Conservation (phyloP, 441 rosid genomes). For the Daphne laureola region DNA sequence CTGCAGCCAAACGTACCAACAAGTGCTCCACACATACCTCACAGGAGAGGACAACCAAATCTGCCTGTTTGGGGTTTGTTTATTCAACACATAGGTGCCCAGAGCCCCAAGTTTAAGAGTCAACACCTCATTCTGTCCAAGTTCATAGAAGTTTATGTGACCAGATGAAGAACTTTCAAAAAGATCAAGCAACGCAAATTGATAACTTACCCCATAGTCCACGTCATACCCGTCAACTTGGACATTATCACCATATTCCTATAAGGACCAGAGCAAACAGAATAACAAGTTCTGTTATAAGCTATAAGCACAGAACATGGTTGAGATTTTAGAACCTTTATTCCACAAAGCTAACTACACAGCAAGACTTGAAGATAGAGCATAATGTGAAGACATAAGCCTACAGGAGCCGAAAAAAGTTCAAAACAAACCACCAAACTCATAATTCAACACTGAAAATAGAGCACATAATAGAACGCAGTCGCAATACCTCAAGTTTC, state of each 20-base stretch:
- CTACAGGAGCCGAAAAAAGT: background rate
- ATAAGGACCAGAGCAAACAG: slow-evolving; percentile 12
- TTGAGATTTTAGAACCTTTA: too few species aligned
- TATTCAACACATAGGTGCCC: slow-evolving; percentile 66
- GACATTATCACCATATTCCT: slow-evolving; percentile 75
- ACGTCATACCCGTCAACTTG: slow-evolving; percentile 86
- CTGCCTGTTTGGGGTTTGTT: slow-evolving; percentile 70
- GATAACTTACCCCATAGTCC: slow-evolving; percentile 76
- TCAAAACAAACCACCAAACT: background rate
- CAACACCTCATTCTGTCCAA: slow-evolving; percentile 63
- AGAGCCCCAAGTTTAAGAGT: slow-evolving; percentile 55
- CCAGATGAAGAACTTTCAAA: background rate
- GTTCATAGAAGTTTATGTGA: background rate
- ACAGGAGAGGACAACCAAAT: slow-evolving; percentile 69
- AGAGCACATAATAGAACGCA: background rate
- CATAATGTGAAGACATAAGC: too few species aligned
- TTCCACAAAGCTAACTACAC: too few species aligned
- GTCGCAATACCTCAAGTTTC: slow-evolving; percentile 56
- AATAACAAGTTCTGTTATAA: too few species aligned
- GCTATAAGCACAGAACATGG: too few species aligned
- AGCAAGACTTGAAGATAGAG: too few species aligned
- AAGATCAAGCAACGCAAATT: background rate
- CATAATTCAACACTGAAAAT: background rate
- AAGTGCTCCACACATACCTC: slow-evolving; percentile 27
- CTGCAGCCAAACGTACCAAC: background rate